Conservation (phyloP, 495 filamentous ascomycete genomes). For the Daldinia loculata region DNA sequence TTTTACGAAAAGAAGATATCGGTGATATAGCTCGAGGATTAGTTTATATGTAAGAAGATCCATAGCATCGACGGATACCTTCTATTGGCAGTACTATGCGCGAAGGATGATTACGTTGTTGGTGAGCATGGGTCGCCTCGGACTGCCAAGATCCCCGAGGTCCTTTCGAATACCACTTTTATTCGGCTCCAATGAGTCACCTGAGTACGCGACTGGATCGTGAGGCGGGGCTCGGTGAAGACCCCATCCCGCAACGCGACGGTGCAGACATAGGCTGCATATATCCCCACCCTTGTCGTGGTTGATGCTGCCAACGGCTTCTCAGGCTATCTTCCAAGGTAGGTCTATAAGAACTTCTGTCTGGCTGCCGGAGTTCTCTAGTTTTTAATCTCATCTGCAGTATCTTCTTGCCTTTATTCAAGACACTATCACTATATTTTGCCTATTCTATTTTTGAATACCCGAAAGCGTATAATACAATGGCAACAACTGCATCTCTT, state of each 20-base stretch:
- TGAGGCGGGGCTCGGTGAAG: conserved; percentile 27
- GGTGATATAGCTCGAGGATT: not conserved
- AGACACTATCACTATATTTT: not conserved
- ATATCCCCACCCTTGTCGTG: not conserved
- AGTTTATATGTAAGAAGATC: not conserved
- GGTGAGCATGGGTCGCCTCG: conserved; percentile 11
- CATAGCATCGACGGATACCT: no score
- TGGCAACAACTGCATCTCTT: conserved; percentile 40
- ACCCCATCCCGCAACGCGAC: conserved; percentile 15
- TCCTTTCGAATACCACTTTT: conserved; percentile 10
- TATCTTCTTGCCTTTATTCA: not conserved
- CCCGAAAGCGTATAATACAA: not conserved
- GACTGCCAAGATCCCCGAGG: conserved; percentile 32
- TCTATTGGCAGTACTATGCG: not conserved
- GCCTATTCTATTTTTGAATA: not conserved
- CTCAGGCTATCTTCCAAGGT: not conserved
- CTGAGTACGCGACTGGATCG: conserved; percentile 33
- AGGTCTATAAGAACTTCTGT: conserved; percentile 11
- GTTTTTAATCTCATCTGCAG: not conserved
- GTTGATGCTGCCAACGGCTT: not conserved
- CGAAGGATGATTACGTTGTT: not conserved
- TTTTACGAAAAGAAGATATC: not conserved
- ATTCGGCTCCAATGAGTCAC: conserved; percentile 23
- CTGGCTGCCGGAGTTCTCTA: not conserved
- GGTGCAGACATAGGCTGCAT: not conserved